These are phyloP conservation scores for Populus alba DNA, from an alignment of 345 rosid genomes.

Conservation along the genomic window DNA sequence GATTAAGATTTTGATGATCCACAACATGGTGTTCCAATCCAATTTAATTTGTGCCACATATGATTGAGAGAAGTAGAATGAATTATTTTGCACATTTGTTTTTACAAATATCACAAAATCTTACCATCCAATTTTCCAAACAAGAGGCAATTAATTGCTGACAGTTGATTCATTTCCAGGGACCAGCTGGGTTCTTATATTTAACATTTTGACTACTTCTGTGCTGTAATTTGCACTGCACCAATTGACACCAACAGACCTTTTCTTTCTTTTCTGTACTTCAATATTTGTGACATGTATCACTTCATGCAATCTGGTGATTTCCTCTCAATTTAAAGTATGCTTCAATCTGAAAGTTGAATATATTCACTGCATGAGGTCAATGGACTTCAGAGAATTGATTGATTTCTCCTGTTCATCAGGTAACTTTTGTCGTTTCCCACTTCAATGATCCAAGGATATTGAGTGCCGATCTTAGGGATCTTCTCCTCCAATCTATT, in stretches of 20 bases:
- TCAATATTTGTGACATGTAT: not conserved
- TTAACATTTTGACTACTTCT: not conserved
- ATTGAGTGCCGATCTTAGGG: constrained; percentile 80
- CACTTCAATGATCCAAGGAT: constrained; percentile 93
- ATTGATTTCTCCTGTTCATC: constrained; percentile 26
- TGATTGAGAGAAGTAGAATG: not conserved
- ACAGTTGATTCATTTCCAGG: not conserved
- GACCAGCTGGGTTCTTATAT: not conserved
- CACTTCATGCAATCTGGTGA: not conserved
- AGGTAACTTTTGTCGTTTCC: constrained; percentile 85
- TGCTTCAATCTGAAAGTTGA: constrained; percentile 1
- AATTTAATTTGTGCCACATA: not conserved
- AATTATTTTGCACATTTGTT: not conserved
- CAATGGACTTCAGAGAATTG: not conserved
- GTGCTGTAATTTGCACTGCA: not conserved
- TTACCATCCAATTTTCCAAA: not conserved
- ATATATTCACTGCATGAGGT: not conserved
- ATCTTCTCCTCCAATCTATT: constrained; percentile 94
- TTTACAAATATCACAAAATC: not conserved
- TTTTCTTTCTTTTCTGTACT: not conserved
- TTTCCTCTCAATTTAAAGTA: not conserved
- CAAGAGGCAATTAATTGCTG: not conserved
- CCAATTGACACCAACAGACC: not conserved
- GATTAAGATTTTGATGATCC: not conserved
- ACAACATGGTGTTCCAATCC: not conserved